These are phyloP conservation scores for Diddensiella santjacobensis DNA, from an alignment of 805 yeast genomes.

Conservation along the genomic window DNA sequence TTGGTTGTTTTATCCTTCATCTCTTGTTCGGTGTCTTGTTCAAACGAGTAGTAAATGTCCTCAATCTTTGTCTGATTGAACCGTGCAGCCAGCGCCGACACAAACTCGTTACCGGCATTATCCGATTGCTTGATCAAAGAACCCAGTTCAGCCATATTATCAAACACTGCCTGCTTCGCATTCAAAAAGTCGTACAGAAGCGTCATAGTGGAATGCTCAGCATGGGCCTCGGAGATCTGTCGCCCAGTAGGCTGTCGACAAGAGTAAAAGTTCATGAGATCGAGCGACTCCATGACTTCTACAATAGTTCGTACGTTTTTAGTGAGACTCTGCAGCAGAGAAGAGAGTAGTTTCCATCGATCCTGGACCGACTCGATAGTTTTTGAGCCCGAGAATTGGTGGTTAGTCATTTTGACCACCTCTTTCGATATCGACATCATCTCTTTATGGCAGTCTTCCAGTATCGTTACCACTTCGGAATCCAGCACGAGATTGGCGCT, in stretches of 20 bases:
- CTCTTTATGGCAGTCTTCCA: constrained; percentile 16
- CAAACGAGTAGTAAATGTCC: constrained; percentile 19
- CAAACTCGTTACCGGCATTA: constrained; percentile 15
- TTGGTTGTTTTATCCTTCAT: constrained; percentile 13
- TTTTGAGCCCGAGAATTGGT: constrained; percentile 1
- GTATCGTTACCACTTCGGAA: constrained; percentile 13
- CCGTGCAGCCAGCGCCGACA: constrained; percentile 19
- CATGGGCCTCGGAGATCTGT: constrained; percentile 4
- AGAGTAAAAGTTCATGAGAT: constrained; percentile 24
- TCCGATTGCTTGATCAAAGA: constrained; percentile 16
- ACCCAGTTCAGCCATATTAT: constrained; percentile 15
- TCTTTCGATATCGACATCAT: constrained; percentile 10
- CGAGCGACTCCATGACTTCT: constrained; percentile 36
- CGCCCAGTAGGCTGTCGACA: constrained; percentile 11
- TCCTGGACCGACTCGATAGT: constrained; percentile 16
- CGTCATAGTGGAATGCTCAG: constrained; percentile 10
- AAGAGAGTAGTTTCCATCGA: constrained; percentile 15
- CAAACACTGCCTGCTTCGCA: constrained; percentile 66
- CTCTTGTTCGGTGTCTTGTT: constrained; percentile 11
- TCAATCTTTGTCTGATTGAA: constrained; percentile 18
- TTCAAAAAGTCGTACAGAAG: constrained; percentile 64
- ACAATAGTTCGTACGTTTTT: constrained; percentile 25
- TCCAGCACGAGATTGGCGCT: constrained; percentile 18
- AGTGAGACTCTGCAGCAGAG: constrained; percentile 16
- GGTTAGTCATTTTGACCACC: constrained; percentile 10